A percentile compares a stretch with the other conserved stretches of the same genome.
These are phyloP conservation scores for Coemansia sp. DNA, from an alignment of 192 early-diverging fungal species.

Conservation along the genomic window DNA sequence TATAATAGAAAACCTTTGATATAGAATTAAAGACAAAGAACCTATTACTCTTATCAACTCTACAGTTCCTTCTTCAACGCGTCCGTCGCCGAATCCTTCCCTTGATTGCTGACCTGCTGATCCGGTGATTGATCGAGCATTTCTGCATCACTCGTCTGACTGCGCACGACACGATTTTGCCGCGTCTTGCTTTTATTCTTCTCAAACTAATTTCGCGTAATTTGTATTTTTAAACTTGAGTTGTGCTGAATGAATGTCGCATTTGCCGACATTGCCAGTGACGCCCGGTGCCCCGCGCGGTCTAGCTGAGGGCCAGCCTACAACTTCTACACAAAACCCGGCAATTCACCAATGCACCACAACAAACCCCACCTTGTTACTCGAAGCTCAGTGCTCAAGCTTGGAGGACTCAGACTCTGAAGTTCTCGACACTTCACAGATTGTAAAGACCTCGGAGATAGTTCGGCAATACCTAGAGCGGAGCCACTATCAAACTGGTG, in stretches of 20 bases:
- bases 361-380: neutral
- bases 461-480: constrained; percentile 11
- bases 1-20: too few relatives aligned
- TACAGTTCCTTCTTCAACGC: too few relatives aligned
- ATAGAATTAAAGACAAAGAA: too few relatives aligned
- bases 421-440: constrained; percentile 17
- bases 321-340: neutral
- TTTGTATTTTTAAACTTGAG: neutral
- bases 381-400: neutral
- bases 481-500: neutral
- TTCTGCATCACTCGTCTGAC: neutral
- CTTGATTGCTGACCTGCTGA: too few relatives aligned
- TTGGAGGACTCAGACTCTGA: constrained; percentile 22
- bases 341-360: neutral
- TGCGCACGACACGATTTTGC: neutral
- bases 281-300: neutral
- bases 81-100: too few relatives aligned
- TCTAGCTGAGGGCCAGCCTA: neutral
- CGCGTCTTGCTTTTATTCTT: neutral
- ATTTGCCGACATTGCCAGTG: neutral
- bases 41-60: too few relatives aligned
- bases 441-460: constrained; percentile 16
- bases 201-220: neutral
- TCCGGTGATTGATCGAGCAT: too few relatives aligned
- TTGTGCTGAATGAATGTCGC: constrained; percentile 9